Conservation (phyloP, 352 stramenopile species). For the Phytopythium helicoides region DNA sequence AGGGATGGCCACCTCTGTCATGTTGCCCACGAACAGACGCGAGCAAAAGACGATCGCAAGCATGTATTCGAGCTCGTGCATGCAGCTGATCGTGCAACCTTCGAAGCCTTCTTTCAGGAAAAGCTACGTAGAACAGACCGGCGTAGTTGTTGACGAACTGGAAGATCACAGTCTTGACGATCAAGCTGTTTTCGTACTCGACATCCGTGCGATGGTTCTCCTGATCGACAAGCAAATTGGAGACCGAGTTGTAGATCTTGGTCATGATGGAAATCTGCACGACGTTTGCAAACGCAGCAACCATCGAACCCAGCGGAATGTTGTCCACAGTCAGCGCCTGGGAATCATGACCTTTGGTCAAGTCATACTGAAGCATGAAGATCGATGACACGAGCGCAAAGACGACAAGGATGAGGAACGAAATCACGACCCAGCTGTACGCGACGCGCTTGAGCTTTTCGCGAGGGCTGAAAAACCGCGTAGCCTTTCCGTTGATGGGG, state of each 20-base stretch:
- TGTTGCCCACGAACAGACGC: conserved; percentile 76
- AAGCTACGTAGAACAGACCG: conserved; percentile 93
- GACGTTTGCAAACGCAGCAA: conserved; percentile 71
- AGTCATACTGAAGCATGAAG: conserved; percentile 75
- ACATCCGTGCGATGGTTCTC: conserved; percentile 92
- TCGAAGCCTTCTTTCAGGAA: conserved; percentile 87
- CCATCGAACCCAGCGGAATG: conserved; percentile 66
- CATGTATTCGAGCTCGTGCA: conserved; percentile 88
- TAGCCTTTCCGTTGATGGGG: conserved; percentile 67
- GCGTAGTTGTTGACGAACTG: conserved; percentile 96
- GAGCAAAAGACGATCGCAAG: conserved; percentile 92
- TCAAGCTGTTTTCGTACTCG: conserved; percentile 91
- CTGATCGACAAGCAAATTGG: conserved; percentile 87
- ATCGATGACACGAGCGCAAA: conserved; percentile 71
- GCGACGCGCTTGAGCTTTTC: conserved; percentile 73
- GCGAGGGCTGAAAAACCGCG: conserved; percentile 59
- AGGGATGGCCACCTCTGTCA: conserved; percentile 74
- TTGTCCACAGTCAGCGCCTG: conserved; percentile 56
- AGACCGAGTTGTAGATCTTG: conserved; percentile 89
- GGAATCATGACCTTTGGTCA: conserved; percentile 60
- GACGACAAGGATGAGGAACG: conserved; percentile 73
- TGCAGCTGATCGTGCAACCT: conserved; percentile 72
- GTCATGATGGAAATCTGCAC: conserved; percentile 90
- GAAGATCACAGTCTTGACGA: conserved; percentile 94
- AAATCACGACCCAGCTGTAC: conserved; percentile 78